Evolutionary conservation across 2,329 filamentous ascomycete genomes (phyloP), one percentile per base, ranked within the genome.

Genomic region (Ascochyta koolunga): DNA sequence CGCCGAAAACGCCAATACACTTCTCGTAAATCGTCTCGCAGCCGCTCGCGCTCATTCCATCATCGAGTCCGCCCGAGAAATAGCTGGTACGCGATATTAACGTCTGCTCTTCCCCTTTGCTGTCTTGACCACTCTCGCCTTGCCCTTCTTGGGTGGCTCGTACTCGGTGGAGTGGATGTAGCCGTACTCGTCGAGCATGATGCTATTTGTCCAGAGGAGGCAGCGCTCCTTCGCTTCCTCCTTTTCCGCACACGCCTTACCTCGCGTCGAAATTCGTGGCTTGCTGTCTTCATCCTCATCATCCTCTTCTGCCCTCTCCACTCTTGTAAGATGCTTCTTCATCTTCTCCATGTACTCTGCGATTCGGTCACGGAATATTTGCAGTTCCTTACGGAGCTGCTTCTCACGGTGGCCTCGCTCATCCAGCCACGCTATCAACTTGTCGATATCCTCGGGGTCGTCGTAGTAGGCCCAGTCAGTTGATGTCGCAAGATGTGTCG

Each of bases 381-480:
- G 79, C 4, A 99, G 82, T 73, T 98, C 93, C 76, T 97, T 98
- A 56, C 89, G 86, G 43, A 99, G 81, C 70, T 91, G 93, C 59
- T 89, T 78, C 76, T 99, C 95, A 60, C 96, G 92, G 60, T 89
- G 82, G 1, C 95, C 95, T 15, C 91, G 89, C 11, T 88, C 84
- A 68, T 99, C 93, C 4, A 99, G 83, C 93, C 95, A 99, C 46
- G 84, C 83, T 58, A 98, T 86, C 16, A 99, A 82, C 46, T 83
- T 84, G 57, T 95, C 90, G 5, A 99, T 77, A 32, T 90, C 83
- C 42, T 89, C 86, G 0, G 90, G 86, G 10, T 95, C 89, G 32
- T 93, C 90, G 65, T 91, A 92, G 76, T 91, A 99, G 10, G 90
- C 95, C 93, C 95, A 99, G 73, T 98, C 89, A 11, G 79, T 78